phyloP scores from a whole-genome alignment of 2,329 filamentous ascomycete genomes.

The Fusarium sp. region DNA sequence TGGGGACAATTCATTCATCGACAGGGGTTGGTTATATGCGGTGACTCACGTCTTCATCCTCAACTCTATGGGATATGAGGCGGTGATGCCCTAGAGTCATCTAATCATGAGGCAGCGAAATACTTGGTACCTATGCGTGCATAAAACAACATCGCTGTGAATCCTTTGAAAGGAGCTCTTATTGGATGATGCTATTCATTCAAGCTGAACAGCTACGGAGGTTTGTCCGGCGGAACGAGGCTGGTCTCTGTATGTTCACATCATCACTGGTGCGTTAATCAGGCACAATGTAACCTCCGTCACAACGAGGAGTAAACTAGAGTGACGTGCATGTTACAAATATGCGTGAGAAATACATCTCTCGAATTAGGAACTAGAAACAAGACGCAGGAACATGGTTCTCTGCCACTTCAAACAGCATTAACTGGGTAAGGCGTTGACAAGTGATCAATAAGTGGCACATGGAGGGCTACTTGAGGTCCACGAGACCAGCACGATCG shows the following conservation, averaged over 20 bases:
- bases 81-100: slow-evolving; percentile 17
- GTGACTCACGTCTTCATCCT: slow-evolving; percentile 28
- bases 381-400: slow-evolving; percentile 3
- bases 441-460: slow-evolving; percentile 32
- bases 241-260: neutral
- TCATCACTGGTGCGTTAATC: slow-evolving; percentile 29
- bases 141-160: neutral
- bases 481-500: slow-evolving; percentile 31
- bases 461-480: slow-evolving; percentile 22
- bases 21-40: slow-evolving; percentile 19
- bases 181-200: slow-evolving; percentile 6
- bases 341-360: neutral
- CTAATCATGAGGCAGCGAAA: slow-evolving; percentile 7
- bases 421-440: neutral
- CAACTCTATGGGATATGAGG: slow-evolving; percentile 1
- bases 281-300: slow-evolving; percentile 30
- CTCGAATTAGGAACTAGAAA: neutral
- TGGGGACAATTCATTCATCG: slow-evolving; percentile 3
- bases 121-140: neutral
- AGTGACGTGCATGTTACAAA: slow-evolving; percentile 17
- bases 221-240: neutral
- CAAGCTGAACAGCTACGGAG: neutral
- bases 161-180: neutral
- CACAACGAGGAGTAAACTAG: neutral
- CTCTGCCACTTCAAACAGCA: neutral